Conservation (phyloP, 495 filamentous ascomycete genomes). For the Trichoderma reesei region DNA sequence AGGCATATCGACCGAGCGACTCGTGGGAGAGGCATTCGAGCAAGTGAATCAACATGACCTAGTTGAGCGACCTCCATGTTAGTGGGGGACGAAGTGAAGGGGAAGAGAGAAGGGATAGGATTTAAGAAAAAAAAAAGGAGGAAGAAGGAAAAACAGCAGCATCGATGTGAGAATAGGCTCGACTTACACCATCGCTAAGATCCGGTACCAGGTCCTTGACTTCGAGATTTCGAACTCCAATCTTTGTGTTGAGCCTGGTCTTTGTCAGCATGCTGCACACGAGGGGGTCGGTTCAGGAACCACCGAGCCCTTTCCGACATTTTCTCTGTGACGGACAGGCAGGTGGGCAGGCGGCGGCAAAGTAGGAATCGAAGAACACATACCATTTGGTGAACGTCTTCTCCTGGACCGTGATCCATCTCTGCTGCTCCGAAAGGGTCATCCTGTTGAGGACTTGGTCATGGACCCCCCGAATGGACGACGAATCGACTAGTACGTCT, state of each 20-base stretch:
- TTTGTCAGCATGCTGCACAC: constrained; percentile 15
- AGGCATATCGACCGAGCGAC: constrained; percentile 91
- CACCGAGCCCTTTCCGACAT: background rate
- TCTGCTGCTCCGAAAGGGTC: constrained; percentile 58
- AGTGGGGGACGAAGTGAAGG: background rate
- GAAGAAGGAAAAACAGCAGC: background rate
- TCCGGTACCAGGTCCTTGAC: constrained; percentile 81
- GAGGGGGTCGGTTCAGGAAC: background rate
- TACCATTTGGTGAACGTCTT: constrained; percentile 99
- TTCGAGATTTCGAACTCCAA: constrained; percentile 60
- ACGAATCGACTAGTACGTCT: constrained; percentile 2
- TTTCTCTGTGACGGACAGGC: background rate
- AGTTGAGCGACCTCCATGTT: constrained; percentile 10
- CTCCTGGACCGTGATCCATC: constrained; percentile 93
- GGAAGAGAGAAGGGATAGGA: background rate
- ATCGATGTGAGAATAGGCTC: background rate
- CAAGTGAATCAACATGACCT: constrained; percentile 92
- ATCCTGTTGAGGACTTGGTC: constrained; percentile 37
- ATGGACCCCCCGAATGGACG: constrained; percentile 13
- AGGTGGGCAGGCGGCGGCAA: constrained; percentile 10
- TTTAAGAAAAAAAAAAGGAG: background rate
- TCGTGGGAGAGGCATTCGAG: constrained; percentile 91
- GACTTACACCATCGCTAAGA: constrained; percentile 82
- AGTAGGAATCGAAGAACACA: constrained; percentile 16
- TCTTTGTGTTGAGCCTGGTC: constrained; percentile 84